Base-by-base conservation (phyloP, 495 filamentous ascomycete genomes). In the Corynascus novoguineensis region DNA sequence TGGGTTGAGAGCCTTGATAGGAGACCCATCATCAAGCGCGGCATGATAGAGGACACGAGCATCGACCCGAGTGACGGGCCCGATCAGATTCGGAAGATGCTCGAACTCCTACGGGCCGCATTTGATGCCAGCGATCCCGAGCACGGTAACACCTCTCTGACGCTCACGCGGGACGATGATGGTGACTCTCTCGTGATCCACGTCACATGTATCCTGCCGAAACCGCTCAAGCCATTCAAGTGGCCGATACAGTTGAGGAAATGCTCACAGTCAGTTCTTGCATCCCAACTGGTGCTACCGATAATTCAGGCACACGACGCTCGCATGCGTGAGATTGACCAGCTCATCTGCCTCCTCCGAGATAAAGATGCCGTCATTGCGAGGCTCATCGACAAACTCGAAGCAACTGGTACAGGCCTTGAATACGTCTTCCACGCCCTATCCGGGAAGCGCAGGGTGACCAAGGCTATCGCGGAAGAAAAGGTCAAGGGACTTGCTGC, bases 21-120 rank as follows among this genome's bases (percentile, higher is more conserved):
- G 28, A 69, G 71, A 46, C 76, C 78, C 1, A 89, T 97, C 53
- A 67, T 87, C 24, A 68, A 76, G 35, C 79, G 86, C 52, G 88
- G 88, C 22, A 71, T 84, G 19, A 73, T 83, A 9, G 75, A 82
- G 59, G 78, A 83, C 35, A 87, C 87, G 6, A 86, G 85, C 31
- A 96, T 98, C 54, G 93, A 98, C 69, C 86, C 93, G 1, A 86
- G 81, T 59, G 88, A 92, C 64, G 87, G 86, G 57, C 64, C 75
- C 10, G 78, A 83, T 25, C 90, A 97, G 62, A 76, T 92, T 58
- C 63, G 71, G 24, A 81, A 88, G 17, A 80, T 98, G 31, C 71
- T 97, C 10, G 74, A 81, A 12, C 91, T 90, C 62, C 77, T 97
- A 29, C 74, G 79, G 48, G 76, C 83, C 37, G 82, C 84, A 24